A percentile compares a stretch with the other conserved stretches of the same genome.
These are phyloP conservation scores for Globisporangium barbulae DNA, from an alignment of 352 stramenopile species.

Conservation along the genomic window DNA sequence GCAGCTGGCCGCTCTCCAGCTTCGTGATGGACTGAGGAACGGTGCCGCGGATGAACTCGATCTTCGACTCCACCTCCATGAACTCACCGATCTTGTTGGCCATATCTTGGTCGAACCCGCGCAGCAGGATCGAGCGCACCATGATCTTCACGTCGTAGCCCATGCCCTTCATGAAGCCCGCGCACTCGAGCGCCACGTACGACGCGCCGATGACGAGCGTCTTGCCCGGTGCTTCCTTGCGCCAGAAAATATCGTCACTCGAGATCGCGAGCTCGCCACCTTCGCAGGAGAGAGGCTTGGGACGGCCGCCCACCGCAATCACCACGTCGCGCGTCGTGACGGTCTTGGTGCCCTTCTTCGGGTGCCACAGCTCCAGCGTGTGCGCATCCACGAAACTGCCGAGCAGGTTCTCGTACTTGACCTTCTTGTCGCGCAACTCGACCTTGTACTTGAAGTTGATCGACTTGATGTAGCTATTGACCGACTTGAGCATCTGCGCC, in stretches of 20 bases:
- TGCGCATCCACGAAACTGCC: constrained; percentile 93
- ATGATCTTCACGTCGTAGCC: constrained; percentile 97
- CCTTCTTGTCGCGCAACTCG: constrained; percentile 92
- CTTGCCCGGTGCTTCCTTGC: constrained; percentile 89
- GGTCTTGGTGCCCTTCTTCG: constrained; percentile 81
- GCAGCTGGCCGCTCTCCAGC: constrained; percentile 75
- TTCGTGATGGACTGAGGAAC: constrained; percentile 93
- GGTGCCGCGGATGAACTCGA: constrained; percentile 90
- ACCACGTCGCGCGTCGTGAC: constrained; percentile 94
- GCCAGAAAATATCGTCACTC: constrained; percentile 86
- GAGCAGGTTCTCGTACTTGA: constrained; percentile 93
- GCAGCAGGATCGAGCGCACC: constrained; percentile 96
- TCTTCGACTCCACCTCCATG: constrained; percentile 89
- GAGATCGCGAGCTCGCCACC: constrained; percentile 94
- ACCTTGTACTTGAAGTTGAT: constrained; percentile 99
- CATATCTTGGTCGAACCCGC: constrained; percentile 98
- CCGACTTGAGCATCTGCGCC: constrained; percentile 88
- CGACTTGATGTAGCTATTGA: constrained; percentile 97
- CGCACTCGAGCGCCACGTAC: constrained; percentile 98
- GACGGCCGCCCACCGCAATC: constrained; percentile 94
- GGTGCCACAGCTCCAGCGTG: constrained; percentile 91
- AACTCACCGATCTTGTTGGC: constrained; percentile 91
- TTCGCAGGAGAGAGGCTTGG: constrained; percentile 81
- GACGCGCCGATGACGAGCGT: constrained; percentile 96
- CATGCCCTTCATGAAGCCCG: constrained; percentile 95